Conservation (phyloP, 805 yeast species). For the Candida khao-thaluensis region DNA sequence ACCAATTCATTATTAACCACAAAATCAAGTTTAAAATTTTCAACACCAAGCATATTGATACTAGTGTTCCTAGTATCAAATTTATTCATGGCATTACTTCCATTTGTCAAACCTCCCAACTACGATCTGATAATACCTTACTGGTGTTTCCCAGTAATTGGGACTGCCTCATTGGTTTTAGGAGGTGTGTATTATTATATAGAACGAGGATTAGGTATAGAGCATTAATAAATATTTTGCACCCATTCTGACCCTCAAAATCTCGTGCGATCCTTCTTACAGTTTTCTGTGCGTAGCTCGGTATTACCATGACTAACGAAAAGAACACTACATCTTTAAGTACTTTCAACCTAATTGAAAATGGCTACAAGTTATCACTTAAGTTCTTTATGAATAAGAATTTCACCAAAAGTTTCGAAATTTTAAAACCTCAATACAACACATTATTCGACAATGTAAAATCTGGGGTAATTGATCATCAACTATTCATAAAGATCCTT, state of each 20-base stretch:
- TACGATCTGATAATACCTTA: constrained; percentile 44
- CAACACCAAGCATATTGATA: constrained; percentile 31
- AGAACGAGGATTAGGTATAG: constrained; percentile 1
- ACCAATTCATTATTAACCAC: constrained; percentile 14
- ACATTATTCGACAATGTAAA: constrained; percentile 21
- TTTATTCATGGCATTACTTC: constrained; percentile 51
- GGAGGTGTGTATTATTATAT: constrained; percentile 37
- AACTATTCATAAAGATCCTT: constrained; percentile 32
- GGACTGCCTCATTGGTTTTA: constrained; percentile 41
- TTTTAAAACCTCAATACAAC: constrained; percentile 24
- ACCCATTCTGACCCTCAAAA: too few relatives aligned
- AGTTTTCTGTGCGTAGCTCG: not conserved
- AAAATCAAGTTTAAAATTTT: constrained; percentile 6
- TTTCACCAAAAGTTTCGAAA: constrained; percentile 30
- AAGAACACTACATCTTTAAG: constrained; percentile 9
- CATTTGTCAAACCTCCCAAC: constrained; percentile 49
- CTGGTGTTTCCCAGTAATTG: constrained; percentile 58
- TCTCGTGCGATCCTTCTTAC: too few relatives aligned
- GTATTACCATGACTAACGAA: constrained; percentile 8
- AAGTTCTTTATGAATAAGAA: constrained; percentile 41
- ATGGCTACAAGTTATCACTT: constrained; percentile 32
- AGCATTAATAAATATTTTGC: too few relatives aligned
- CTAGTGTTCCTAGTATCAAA: constrained; percentile 45
- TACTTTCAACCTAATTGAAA: constrained; percentile 11
- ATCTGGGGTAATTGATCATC: constrained; percentile 26